phyloP scores from a whole-genome alignment of 2,329 filamentous ascomycete species.

The Diaporthe citri region DNA sequence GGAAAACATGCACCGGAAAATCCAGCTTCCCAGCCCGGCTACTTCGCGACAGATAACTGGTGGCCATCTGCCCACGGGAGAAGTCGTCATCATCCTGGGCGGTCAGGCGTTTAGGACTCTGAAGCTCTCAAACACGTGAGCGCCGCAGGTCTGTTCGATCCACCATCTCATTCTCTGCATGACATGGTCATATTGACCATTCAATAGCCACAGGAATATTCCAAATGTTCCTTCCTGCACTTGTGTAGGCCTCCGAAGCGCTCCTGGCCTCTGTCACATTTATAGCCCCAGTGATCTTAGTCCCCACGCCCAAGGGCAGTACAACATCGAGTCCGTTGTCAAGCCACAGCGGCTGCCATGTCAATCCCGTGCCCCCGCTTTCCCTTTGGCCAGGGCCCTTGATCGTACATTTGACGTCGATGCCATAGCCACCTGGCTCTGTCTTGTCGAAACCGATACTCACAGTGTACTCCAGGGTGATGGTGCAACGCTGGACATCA shows the following conservation, averaged over 20 bases:
- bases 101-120: too few species aligned
- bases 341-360: neutral
- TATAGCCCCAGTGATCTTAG: neutral
- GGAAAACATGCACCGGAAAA: too few species aligned
- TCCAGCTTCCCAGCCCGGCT: too few species aligned
- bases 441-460: neutral
- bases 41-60: too few species aligned
- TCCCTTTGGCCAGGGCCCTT: neutral
- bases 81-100: neutral
- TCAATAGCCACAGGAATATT: neutral
- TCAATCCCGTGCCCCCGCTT: neutral
- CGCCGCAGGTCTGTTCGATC: too few species aligned
- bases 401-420: neutral
- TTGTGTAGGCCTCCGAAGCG: neutral
- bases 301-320: neutral
- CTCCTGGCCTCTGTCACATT: neutral
- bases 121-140: too few species aligned
- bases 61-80: too few species aligned
- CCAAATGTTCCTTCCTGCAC: neutral
- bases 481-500: neutral
- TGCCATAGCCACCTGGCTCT: neutral
- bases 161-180: too few species aligned
- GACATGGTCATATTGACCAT: neutral
- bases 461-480: constrained; percentile 15
- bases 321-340: constrained; percentile 17